Conservation (phyloP, 352 stramenopile genomes). For the Phytopythium ostracodes region DNA sequence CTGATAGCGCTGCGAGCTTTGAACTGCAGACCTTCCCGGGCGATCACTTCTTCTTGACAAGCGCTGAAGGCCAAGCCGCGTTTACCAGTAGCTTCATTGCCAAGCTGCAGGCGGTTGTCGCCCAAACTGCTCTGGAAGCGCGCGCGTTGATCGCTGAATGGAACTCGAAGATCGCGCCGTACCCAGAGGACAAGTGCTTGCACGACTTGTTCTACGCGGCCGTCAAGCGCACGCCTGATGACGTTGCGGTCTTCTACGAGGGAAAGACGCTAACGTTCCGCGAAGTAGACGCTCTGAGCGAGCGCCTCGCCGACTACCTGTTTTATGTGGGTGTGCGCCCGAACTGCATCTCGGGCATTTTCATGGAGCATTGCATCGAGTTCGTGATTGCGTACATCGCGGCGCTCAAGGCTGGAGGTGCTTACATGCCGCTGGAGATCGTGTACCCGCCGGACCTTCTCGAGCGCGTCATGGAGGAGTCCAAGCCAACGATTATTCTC, state of each 20-base stretch:
- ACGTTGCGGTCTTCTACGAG: constrained; percentile 70
- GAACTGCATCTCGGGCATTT: constrained; percentile 72
- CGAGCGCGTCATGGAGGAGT: constrained; percentile 85
- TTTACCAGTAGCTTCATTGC: constrained; percentile 33
- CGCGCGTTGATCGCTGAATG: constrained; percentile 36
- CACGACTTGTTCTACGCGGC: constrained; percentile 80
- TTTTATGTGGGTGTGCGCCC: constrained; percentile 60
- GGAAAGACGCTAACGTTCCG: constrained; percentile 60
- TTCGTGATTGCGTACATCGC: constrained; percentile 91
- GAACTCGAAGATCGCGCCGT: constrained; percentile 47
- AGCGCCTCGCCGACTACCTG: constrained; percentile 60
- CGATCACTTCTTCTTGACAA: constrained; percentile 63
- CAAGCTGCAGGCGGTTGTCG: constrained; percentile 30
- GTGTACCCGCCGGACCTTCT: constrained; percentile 90
- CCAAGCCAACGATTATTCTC: constrained; percentile 82
- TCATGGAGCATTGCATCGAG: constrained; percentile 91
- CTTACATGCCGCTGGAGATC: constrained; percentile 89
- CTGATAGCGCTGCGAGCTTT: constrained; percentile 14
- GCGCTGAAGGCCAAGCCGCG: constrained; percentile 18
- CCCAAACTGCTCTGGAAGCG: constrained; percentile 40
- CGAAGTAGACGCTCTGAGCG: constrained; percentile 63
- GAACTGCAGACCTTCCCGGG: constrained; percentile 46
- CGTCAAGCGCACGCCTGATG: constrained; percentile 56
- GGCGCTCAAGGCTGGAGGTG: constrained; percentile 86
- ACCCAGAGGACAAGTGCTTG: constrained; percentile 70